Percentiles rank a stretch among this genome's conserved stretches.
These are phyloP conservation scores for Eudorina sp. DNA, from an alignment of 139 green algal genomes.

Conservation along the genomic window DNA sequence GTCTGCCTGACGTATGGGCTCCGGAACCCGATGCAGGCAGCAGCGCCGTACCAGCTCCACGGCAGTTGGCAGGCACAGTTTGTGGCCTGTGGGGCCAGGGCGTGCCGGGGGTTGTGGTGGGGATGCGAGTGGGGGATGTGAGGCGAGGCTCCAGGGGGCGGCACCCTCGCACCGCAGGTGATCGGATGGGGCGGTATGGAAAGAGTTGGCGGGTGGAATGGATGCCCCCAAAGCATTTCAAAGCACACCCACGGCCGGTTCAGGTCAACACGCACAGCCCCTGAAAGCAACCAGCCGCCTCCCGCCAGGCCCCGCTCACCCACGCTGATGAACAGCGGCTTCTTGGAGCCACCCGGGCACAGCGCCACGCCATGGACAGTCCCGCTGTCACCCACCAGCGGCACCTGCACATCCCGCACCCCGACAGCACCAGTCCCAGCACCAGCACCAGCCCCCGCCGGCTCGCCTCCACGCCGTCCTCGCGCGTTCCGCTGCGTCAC, in stretches of 20 bases:
- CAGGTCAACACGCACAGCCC: too few relatives aligned
- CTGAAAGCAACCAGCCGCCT: too few relatives aligned
- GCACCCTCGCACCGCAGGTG: too few relatives aligned
- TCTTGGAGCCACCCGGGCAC: slow-evolving; percentile 41
- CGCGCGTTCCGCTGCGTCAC: too few relatives aligned
- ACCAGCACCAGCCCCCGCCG: background rate
- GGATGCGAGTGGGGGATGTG: too few relatives aligned
- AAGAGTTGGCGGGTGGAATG: too few relatives aligned
- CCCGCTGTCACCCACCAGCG: slow-evolving; percentile 23
- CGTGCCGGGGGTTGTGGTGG: too few relatives aligned
- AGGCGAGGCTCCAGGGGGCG: too few relatives aligned
- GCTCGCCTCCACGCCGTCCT: slow-evolving; percentile 24
- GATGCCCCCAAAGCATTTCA: too few relatives aligned
- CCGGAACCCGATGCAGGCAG: slow-evolving; percentile 69
- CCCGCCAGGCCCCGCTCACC: too few relatives aligned
- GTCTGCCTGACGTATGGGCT: slow-evolving; percentile 81
- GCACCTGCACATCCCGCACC: slow-evolving; percentile 17
- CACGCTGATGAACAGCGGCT: slow-evolving; percentile 71
- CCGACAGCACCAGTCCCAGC: background rate
- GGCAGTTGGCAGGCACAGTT: slow-evolving; percentile 61
- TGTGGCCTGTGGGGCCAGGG: slow-evolving; percentile 67
- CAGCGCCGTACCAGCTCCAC: slow-evolving; percentile 66
- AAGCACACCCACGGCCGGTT: too few relatives aligned
- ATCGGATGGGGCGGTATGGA: too few relatives aligned
- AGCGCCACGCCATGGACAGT: slow-evolving; percentile 59